Conservation (phyloP, 306 rosid species). For the Myrica gale region DNA sequence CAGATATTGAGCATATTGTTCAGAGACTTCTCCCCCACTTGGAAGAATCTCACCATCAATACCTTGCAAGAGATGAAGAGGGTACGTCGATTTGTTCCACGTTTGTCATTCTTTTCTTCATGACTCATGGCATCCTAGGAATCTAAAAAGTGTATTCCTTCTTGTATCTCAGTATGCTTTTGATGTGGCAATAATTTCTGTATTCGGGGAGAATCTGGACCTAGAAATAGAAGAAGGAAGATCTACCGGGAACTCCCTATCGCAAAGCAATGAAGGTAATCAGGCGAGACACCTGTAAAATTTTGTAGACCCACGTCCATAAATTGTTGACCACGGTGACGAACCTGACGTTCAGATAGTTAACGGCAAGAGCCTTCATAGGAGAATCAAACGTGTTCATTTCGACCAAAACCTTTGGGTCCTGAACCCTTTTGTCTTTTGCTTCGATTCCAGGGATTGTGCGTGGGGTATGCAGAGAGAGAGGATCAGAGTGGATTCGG, state of each 20-base stretch:
- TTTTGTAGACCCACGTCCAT: conserved; percentile 50
- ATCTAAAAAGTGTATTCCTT: conserved; percentile 6
- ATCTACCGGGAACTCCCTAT: conserved; percentile 72
- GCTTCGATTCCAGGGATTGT: too few species aligned
- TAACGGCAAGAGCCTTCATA: conserved; percentile 51
- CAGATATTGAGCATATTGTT: conserved; percentile 61
- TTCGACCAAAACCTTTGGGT: background rate
- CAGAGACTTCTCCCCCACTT: conserved; percentile 53
- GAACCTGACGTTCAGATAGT: conserved; percentile 44
- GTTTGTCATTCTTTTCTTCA: background rate
- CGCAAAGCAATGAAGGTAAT: conserved; percentile 73
- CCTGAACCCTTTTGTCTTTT: background rate
- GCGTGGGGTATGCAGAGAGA: too few species aligned
- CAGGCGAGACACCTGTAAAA: background rate
- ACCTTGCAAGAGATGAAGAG: conserved; percentile 84
- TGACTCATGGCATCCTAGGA: conserved; percentile 6
- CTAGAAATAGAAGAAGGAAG: conserved; percentile 55
- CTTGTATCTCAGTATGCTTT: conserved; percentile 68
- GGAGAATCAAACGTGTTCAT: conserved; percentile 63
- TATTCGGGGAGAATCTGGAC: conserved; percentile 57
- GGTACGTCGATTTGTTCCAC: conserved; percentile 31
- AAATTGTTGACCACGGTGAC: conserved; percentile 42
- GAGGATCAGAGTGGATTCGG: too few species aligned
- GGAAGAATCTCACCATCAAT: conserved; percentile 55
- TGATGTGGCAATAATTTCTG: conserved; percentile 81